phyloP scores from a whole-genome alignment of 1,284 basidiomycete genomes.

The Sporisorium exsertum region DNA sequence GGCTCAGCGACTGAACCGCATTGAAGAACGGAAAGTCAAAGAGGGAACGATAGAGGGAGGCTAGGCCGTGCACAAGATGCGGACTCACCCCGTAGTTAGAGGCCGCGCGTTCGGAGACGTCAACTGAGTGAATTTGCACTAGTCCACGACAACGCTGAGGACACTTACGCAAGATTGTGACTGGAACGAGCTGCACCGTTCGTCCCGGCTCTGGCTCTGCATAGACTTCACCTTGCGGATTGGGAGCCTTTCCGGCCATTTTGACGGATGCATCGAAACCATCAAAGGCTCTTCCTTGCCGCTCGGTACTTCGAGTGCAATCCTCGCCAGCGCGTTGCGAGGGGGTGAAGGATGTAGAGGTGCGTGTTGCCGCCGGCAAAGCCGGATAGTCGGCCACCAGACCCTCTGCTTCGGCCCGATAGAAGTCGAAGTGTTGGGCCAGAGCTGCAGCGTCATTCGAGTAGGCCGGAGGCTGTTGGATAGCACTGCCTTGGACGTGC shows the following conservation, averaged over 20 bases:
- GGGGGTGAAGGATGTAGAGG: neutral
- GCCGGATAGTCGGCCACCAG: constrained; percentile 6
- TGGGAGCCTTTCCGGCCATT: neutral
- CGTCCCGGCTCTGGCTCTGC: constrained; percentile 31
- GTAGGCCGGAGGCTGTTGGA: neutral
- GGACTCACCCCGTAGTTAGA: neutral
- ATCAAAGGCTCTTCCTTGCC: neutral
- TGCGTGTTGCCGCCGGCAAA: neutral
- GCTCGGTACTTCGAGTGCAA: neutral
- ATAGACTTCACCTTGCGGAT: neutral
- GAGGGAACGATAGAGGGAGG: constrained; percentile 80
- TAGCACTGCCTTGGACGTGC: neutral
- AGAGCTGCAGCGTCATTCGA: constrained; percentile 8
- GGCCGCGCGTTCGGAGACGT: neutral
- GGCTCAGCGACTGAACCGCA: constrained; percentile 85
- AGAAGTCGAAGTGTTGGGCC: constrained; percentile 27
- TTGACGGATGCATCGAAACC: neutral
- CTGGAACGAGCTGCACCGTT: constrained; percentile 18
- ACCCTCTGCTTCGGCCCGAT: constrained; percentile 23
- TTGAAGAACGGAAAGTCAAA: constrained; percentile 93
- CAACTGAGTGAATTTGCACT: neutral
- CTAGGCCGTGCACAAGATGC: constrained; percentile 71
- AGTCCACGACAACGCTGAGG: neutral
- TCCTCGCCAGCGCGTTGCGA: neutral
- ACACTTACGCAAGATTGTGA: constrained; percentile 24